phyloP scores from a whole-genome alignment of 2,329 filamentous ascomycete genomes.

The Penicillium vulpinum region DNA sequence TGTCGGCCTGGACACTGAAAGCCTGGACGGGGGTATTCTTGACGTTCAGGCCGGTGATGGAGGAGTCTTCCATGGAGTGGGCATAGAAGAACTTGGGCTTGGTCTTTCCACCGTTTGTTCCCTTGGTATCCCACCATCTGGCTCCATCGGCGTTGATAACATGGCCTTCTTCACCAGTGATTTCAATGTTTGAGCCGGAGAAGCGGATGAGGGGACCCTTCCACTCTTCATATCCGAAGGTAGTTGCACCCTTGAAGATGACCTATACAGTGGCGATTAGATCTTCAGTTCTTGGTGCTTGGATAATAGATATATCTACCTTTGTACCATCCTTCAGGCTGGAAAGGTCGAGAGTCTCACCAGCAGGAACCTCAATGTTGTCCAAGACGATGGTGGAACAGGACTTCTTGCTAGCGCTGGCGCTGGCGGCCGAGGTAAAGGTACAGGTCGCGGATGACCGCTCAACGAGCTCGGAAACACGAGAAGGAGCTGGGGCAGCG shows the following conservation, averaged over 20 bases:
- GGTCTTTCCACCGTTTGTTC: slow-evolving; percentile 60
- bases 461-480: slow-evolving; percentile 26
- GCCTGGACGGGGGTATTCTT: slow-evolving; percentile 42
- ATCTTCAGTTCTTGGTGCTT: not conserved
- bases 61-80: slow-evolving; percentile 34
- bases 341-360: slow-evolving; percentile 60
- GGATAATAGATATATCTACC: slow-evolving; percentile 26
- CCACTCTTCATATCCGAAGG: slow-evolving; percentile 67
- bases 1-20: slow-evolving; percentile 48
- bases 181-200: slow-evolving; percentile 56
- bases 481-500: slow-evolving; percentile 26
- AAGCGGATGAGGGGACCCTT: slow-evolving; percentile 63
- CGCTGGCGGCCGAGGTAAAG: slow-evolving; percentile 54
- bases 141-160: slow-evolving; percentile 58
- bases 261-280: slow-evolving; percentile 38
- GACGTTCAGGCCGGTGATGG: slow-evolving; percentile 36
- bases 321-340: slow-evolving; percentile 53
- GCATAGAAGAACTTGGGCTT: slow-evolving; percentile 68
- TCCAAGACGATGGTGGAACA: slow-evolving; percentile 58
- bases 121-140: slow-evolving; percentile 62
- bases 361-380: slow-evolving; percentile 58
- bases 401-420: slow-evolving; percentile 50
- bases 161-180: slow-evolving; percentile 54
- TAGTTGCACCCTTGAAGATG: slow-evolving; percentile 64
- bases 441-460: slow-evolving; percentile 50